A percentile compares a stretch with the other conserved stretches of the same genome.
These are phyloP conservation scores for Martensiomyces pterosporus DNA, from an alignment of 192 early-diverging fungal genomes.

Conservation along the genomic window DNA sequence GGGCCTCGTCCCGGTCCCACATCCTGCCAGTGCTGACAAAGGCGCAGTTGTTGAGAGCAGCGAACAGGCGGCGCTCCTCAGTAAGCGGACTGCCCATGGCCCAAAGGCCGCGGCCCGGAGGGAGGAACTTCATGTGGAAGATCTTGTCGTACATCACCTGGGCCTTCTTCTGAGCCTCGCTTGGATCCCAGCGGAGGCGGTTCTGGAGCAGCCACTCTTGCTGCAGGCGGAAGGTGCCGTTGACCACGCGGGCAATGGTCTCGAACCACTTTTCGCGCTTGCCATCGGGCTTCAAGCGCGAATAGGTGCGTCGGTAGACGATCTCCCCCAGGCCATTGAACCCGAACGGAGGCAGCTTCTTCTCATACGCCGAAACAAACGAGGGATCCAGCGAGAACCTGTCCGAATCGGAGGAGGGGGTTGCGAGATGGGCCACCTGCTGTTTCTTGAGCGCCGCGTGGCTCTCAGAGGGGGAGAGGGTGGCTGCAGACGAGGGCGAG, in stretches of 20 bases:
- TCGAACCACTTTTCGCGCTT: constrained; percentile 44
- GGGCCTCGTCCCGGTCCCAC: constrained; percentile 25
- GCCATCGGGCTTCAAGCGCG: constrained; percentile 32
- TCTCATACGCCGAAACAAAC: constrained; percentile 4
- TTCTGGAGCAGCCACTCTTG: constrained; percentile 30
- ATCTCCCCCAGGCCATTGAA: constrained; percentile 53
- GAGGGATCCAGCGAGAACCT: not conserved
- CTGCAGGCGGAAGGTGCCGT: constrained; percentile 52
- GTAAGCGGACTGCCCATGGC: constrained; percentile 51
- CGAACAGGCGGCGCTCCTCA: constrained; percentile 42
- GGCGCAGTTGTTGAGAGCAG: constrained; percentile 52
- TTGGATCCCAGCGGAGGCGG: constrained; percentile 31
- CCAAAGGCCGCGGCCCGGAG: constrained; percentile 52
- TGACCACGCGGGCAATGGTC: constrained; percentile 50
- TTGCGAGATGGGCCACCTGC: no score
- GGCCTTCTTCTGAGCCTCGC: constrained; percentile 36
- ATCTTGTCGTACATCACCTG: constrained; percentile 52
- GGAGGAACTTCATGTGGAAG: constrained; percentile 52
- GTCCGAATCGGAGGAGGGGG: no score
- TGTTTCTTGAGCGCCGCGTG: no score
- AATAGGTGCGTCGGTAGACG: constrained; percentile 50
- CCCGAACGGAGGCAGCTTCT: constrained; percentile 36
- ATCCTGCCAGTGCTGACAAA: constrained; percentile 51
- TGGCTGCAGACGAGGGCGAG: no score
- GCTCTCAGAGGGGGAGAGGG: no score